Evolutionary conservation across 306 rosid species (phyloP).

Genomic region (Sicyos edulis): DNA sequence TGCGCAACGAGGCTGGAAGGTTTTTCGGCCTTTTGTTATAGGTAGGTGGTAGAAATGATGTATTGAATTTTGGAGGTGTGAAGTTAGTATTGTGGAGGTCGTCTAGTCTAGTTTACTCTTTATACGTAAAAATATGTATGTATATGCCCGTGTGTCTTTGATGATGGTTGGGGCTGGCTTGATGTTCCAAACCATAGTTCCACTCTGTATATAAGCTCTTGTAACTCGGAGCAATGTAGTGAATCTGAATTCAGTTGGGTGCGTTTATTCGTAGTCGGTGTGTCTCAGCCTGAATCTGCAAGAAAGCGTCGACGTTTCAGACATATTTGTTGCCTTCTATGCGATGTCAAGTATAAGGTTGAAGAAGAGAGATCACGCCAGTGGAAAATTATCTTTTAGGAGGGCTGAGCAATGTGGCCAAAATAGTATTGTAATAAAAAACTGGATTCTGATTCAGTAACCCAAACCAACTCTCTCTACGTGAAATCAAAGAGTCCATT

Average conservation of each 20-base stretch:
- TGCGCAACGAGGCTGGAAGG: constrained; percentile 14
- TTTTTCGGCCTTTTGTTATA: constrained; percentile 2
- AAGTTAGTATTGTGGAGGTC: constrained; percentile 2
- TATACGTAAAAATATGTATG: constrained; percentile 14
- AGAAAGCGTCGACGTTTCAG: neutral
- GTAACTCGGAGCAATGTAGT: constrained; percentile 18
- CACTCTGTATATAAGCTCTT: constrained; percentile 20
- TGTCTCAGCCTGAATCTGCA: neutral
- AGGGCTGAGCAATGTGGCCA: neutral
- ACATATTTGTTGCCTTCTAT: neutral
- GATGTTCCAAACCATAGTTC: constrained; percentile 14
- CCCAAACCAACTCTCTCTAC: neutral
- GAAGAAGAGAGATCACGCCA: neutral
- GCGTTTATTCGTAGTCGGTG: neutral
- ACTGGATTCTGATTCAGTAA: constrained; percentile 5
- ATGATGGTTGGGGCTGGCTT: constrained; percentile 11
- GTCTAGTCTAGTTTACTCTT: neutral
- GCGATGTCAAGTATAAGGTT: no score
- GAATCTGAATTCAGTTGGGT: constrained; percentile 9
- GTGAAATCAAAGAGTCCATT: neutral
- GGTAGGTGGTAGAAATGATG: constrained; percentile 21
- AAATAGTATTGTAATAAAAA: neutral
- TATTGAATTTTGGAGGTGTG: constrained; percentile 18
- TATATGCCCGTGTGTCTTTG: constrained; percentile 9
- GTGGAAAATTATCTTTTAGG: neutral